A percentile compares a stretch with the other conserved stretches of the same genome.
Conservation (phyloP, 139 green algal genomes). For the Chlorella sp. region DNA sequence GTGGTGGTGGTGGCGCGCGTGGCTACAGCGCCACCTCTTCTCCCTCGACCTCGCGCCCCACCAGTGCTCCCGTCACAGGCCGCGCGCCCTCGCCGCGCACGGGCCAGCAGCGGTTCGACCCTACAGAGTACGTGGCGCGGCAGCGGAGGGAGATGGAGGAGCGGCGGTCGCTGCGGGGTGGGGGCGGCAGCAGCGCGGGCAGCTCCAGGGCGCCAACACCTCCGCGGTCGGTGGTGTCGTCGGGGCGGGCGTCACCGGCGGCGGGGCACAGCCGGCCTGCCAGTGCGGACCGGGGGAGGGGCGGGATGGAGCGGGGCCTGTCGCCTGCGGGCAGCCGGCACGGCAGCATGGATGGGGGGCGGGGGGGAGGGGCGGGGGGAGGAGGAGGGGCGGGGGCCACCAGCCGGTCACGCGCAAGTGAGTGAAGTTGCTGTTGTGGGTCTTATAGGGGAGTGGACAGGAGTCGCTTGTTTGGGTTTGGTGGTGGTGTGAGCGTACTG, state of each 20-base stretch:
- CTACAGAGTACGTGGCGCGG: conserved; percentile 61
- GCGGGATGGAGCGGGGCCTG: background rate
- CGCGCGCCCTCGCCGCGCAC: background rate
- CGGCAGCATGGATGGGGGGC: conserved; percentile 34
- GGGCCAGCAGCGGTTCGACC: conserved; percentile 53
- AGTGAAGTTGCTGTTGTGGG: background rate
- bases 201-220: conserved; percentile 8
- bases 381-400: background rate
- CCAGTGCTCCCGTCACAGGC: conserved; percentile 16
- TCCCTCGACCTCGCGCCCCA: conserved; percentile 8
- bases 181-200: conserved; percentile 6
- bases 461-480: background rate
- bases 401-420: conserved; percentile 2
- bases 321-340: conserved; percentile 34
- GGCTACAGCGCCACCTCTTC: background rate
- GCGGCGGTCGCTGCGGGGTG: background rate
- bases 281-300: conserved; percentile 22
- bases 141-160: background rate
- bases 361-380: background rate
- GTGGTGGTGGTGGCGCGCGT: background rate
- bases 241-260: conserved; percentile 4
- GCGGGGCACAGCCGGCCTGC: conserved; percentile 19
- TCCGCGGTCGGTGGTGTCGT: conserved; percentile 14
- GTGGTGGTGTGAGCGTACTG: background rate
- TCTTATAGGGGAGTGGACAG: background rate